Evolutionary conservation across 1,284 basidiomycete species (phyloP), one percentile per base, ranked within the genome.

Genomic region (Bjerkandera adusta): DNA sequence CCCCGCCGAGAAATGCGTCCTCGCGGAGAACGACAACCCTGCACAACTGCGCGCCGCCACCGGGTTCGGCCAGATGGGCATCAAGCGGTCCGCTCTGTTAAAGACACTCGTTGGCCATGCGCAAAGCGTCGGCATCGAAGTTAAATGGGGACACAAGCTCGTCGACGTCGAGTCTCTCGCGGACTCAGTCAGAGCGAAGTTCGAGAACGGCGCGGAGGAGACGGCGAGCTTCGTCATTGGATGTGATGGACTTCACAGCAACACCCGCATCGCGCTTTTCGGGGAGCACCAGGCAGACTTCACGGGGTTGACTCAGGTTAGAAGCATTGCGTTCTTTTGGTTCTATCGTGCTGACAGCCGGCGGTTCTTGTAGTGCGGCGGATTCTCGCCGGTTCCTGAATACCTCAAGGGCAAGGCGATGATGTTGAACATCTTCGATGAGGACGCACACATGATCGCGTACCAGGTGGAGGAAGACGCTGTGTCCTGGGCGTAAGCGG

Each of bases 211-310:
- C 12, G 45, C 48, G 25, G 60, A 45, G 32, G 69, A 65, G 43
- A 61, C 57, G 0, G 71, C 66, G 4, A 68, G 65, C 48, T 70
- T 74, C 46, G 63, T 73, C 6, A 60, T 74, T 5, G 73, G 72
- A 12, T 73, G 71, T 51, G 73, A 75, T 49, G 73, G 73, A 8
- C 56, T 75, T 51, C 73, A 74, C 50, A 72, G 71, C 49, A 64
- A 60, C 33, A 69, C 71, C 11, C 63, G 72, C 2, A 56, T 54
- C 29, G 57, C 59, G 7, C 57, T 75, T 12, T 73, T 74, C 47
- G 72, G 72, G 2, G 54, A 65, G 45, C 66, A 70, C 51, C 47
- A 58, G 16, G 65, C 65, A 5, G 50, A 59, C 15, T 75, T 66
- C 49, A 71, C 70, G 5, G 72, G 71, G 0, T 51, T 71, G 25